Conservation (phyloP, 176 grass and related monocot species). For the Microstegium vimineum region DNA sequence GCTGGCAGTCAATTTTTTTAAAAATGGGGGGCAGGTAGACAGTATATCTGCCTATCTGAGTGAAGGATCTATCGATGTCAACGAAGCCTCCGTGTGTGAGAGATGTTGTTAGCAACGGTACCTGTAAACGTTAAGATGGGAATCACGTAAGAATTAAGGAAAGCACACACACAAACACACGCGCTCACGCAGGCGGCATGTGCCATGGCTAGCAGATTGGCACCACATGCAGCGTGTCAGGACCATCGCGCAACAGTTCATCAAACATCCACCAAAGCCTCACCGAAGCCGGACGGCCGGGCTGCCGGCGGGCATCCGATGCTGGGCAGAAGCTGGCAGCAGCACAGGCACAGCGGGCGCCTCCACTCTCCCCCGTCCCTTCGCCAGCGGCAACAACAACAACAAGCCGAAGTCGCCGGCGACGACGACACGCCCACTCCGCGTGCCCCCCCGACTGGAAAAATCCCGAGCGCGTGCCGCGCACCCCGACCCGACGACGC, state of each 20-base stretch:
- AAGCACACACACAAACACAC: background rate
- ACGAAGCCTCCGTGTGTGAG: background rate
- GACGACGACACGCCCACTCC: background rate
- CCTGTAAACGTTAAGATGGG: background rate
- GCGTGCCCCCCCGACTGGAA: background rate
- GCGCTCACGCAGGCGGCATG: background rate
- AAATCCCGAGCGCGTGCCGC: background rate
- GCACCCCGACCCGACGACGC: background rate
- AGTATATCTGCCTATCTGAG: background rate
- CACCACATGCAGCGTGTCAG: conserved; percentile 15
- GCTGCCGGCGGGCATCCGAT: conserved; percentile 14
- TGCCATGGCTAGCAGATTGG: background rate
- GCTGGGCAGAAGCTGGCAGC: too few species aligned
- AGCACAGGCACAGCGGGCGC: too few species aligned
- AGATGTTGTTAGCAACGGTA: background rate
- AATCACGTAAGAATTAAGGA: background rate
- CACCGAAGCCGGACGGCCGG: background rate
- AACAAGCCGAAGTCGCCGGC: background rate
- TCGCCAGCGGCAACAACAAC: too few species aligned
- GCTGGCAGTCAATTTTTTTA: too few species aligned
- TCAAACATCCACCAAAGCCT: background rate
- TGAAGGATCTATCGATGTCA: background rate
- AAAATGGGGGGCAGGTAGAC: background rate
- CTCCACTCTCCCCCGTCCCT: too few species aligned
- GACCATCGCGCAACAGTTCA: background rate